These are phyloP conservation scores for Chloranthus sessilifolius DNA, from an alignment of 164 flowering plant genomes.

Conservation along the genomic window DNA sequence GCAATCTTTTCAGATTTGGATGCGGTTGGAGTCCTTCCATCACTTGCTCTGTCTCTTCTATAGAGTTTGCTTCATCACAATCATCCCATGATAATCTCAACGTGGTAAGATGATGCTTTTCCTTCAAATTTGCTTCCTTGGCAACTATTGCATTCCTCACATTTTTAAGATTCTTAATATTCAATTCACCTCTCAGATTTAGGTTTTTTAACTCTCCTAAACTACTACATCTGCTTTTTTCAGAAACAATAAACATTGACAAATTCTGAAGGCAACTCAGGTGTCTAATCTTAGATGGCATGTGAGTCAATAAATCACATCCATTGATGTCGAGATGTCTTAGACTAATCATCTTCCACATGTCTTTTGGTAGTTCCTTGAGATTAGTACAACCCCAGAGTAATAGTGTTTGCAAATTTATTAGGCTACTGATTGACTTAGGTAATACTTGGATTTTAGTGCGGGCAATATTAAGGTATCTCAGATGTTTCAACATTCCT, in stretches of 20 bases:
- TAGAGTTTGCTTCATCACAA: not conserved
- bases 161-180: slow-evolving; percentile 2
- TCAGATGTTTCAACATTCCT: slow-evolving; percentile 2
- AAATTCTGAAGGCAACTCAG: slow-evolving; percentile 14
- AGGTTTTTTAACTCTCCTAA: not conserved
- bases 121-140: slow-evolving; percentile 1
- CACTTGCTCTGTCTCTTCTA: not conserved
- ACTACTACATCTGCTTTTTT: not conserved
- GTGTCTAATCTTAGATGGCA: slow-evolving; percentile 5
- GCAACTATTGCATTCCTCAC: slow-evolving; percentile 1
- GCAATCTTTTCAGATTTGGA: slow-evolving; percentile 12
- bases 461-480: not conserved
- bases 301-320: not conserved
- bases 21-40: slow-evolving; percentile 23
- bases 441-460: slow-evolving; percentile 4
- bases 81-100: slow-evolving; percentile 1
- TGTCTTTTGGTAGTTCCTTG: slow-evolving; percentile 1
- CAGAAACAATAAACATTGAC: slow-evolving; percentile 14
- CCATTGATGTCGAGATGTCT: slow-evolving; percentile 20
- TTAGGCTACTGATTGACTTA: slow-evolving; percentile 9
- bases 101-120: not conserved
- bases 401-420: slow-evolving; percentile 18
- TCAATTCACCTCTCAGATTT: slow-evolving; percentile 5
- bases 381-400: slow-evolving; percentile 16
- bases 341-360: not conserved